These are phyloP conservation scores for Albizia julibrissin DNA, from an alignment of 306 rosid species.

Conservation along the genomic window DNA sequence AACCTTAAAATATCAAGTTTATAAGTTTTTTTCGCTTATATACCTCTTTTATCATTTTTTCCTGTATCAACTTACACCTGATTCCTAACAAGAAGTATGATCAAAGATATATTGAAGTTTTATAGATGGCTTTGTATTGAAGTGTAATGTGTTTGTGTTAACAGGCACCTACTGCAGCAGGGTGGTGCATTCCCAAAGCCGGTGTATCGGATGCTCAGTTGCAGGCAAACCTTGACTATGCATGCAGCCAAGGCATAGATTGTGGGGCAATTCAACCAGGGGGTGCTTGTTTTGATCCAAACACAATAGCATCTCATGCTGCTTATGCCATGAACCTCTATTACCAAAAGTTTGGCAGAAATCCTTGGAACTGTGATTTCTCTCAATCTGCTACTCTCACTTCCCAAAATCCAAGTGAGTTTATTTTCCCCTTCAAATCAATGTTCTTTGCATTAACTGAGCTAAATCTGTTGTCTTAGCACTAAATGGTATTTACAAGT, in stretches of 20 bases:
- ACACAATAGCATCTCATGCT: constrained; percentile 75
- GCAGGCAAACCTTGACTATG: constrained; percentile 78
- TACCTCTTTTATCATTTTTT: neutral
- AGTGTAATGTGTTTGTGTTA: neutral
- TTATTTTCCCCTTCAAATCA: neutral
- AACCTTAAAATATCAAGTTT: neutral
- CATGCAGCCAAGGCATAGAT: constrained; percentile 75
- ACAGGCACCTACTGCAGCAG: constrained; percentile 41
- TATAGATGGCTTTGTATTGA: neutral
- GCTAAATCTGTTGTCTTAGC: neutral
- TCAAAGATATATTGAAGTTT: neutral
- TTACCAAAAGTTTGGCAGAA: constrained; percentile 57
- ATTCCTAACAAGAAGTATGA: neutral
- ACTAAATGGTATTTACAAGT: neutral
- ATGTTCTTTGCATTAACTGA: neutral
- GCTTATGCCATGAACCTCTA: constrained; percentile 93
- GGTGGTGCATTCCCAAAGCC: constrained; percentile 81
- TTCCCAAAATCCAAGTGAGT: constrained; percentile 85
- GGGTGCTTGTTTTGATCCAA: constrained; percentile 84
- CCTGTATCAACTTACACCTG: neutral
- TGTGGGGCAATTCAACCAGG: constrained; percentile 82
- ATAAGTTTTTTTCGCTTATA: neutral
- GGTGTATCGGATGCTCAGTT: constrained; percentile 63
- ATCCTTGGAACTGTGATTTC: constrained; percentile 87
- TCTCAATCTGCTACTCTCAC: constrained; percentile 77